Evolutionary conservation across 352 stramenopile genomes (phyloP).

Genomic region (Pythium myriotylum): DNA sequence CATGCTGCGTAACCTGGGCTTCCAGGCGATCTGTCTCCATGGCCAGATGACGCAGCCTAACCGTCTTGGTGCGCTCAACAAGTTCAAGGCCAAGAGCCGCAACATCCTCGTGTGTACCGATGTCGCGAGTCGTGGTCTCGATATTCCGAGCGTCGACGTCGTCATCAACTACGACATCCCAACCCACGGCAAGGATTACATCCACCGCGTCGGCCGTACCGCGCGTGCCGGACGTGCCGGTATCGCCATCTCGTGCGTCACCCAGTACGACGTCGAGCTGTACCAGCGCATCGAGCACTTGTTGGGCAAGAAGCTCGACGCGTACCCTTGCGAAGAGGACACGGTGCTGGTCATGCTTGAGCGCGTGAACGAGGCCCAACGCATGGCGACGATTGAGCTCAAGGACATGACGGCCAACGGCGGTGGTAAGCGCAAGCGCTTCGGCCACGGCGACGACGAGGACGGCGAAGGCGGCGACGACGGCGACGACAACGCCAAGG

Average conservation of each 20-base stretch:
- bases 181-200: constrained; percentile 98
- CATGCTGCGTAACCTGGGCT: constrained; percentile 98
- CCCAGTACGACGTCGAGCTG: constrained; percentile 98
- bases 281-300: constrained; percentile 97
- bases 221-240: constrained; percentile 95
- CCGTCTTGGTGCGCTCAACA: constrained; percentile 96
- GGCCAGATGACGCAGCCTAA: constrained; percentile 98
- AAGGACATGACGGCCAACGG: constrained; percentile 77
- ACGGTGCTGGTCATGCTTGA: constrained; percentile 97
- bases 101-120: constrained; percentile 92
- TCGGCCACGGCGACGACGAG: constrained; percentile 59
- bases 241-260: constrained; percentile 97
- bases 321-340: constrained; percentile 91
- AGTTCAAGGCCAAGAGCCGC: constrained; percentile 94
- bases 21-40: constrained; percentile 98
- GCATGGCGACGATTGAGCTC: constrained; percentile 92
- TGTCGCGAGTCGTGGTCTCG: constrained; percentile 91
- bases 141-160: constrained; percentile 97
- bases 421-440: constrained; percentile 58
- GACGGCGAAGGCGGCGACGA: constrained; percentile 40
- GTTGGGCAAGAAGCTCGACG: constrained; percentile 80
- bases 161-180: constrained; percentile 99
- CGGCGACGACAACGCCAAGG: constrained; percentile 30
- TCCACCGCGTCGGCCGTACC: constrained; percentile 98
- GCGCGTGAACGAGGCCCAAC: constrained; percentile 96